phyloP scores from a whole-genome alignment of 371 early-diverging fungal genomes.

The Umbelopsis sp. region DNA sequence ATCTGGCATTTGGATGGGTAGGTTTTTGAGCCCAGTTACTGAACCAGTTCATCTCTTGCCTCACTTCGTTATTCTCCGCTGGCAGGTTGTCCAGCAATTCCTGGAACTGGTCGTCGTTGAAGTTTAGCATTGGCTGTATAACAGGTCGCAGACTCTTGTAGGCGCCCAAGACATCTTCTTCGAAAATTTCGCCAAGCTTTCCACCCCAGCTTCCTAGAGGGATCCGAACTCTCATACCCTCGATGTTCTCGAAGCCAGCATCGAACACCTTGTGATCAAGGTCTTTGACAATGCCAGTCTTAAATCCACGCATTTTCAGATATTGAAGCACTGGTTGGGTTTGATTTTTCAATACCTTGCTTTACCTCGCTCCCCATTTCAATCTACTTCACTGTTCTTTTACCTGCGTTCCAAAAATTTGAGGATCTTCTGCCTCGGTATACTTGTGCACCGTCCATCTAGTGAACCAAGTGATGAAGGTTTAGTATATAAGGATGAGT shows the following conservation, averaged over 20 bases:
- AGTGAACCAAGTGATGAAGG: no score
- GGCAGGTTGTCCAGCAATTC: neutral
- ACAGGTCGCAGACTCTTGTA: neutral
- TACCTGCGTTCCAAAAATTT: no score
- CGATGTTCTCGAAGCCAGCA: conserved; percentile 26
- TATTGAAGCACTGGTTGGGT: neutral
- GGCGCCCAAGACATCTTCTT: conserved; percentile 25
- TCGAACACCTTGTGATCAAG: neutral
- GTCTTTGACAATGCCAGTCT: neutral
- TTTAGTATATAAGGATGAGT: no score
- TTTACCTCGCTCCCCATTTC: no score
- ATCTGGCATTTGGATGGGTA: neutral
- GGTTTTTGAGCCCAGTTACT: neutral
- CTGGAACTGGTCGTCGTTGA: neutral
- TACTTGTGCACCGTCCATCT: no score
- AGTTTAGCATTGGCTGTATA: neutral
- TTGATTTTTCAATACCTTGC: no score
- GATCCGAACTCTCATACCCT: neutral
- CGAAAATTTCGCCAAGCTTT: neutral
- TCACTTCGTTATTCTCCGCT: neutral
- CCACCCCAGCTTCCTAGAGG: neutral
- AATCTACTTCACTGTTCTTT: no score
- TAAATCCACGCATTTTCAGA: neutral
- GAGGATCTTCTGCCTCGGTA: no score
- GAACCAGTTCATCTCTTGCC: neutral